Evolutionary conservation across 176 grass and related monocot genomes (phyloP).

Genomic region (Eragrostis nindensis): DNA sequence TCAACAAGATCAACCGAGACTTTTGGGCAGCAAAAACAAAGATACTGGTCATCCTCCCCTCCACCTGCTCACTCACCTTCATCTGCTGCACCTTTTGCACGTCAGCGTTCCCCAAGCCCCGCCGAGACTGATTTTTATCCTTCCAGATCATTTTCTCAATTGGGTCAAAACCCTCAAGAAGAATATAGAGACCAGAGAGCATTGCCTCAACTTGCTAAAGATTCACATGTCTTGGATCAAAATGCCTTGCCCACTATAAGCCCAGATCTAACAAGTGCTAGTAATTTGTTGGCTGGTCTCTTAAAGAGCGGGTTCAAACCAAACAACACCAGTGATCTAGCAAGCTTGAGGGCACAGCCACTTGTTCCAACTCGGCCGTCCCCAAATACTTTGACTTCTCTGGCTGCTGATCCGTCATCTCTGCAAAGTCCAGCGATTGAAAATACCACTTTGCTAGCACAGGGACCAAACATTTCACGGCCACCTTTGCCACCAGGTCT

Average conservation of each 20-base stretch:
- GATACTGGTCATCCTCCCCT: slow-evolving; percentile 64
- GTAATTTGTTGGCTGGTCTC: slow-evolving; percentile 70
- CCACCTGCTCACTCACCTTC: slow-evolving; percentile 51
- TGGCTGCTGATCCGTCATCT: slow-evolving; percentile 38
- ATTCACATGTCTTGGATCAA: slow-evolving; percentile 29
- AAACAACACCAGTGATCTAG: slow-evolving; percentile 37
- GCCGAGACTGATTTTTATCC: slow-evolving; percentile 56
- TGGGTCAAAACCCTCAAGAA: slow-evolving; percentile 45
- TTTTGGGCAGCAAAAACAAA: slow-evolving; percentile 62
- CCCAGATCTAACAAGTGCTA: slow-evolving; percentile 44
- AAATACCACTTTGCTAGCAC: slow-evolving; percentile 25
- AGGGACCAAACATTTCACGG: slow-evolving; percentile 36
- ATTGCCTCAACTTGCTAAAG: slow-evolving; percentile 16
- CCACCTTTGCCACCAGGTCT: slow-evolving; percentile 77
- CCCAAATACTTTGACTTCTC: slow-evolving; percentile 36
- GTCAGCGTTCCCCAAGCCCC: slow-evolving; percentile 53
- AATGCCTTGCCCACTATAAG: not conserved
- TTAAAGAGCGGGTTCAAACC: slow-evolving; percentile 65
- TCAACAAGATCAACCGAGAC: slow-evolving; percentile 40
- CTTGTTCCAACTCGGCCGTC: slow-evolving; percentile 55
- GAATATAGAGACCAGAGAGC: slow-evolving; percentile 42
- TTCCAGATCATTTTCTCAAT: slow-evolving; percentile 43
- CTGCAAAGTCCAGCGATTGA: slow-evolving; percentile 42
- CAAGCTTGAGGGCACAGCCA: slow-evolving; percentile 40
- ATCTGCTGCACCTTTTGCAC: slow-evolving; percentile 42